These are phyloP conservation scores for Neurospora sp. DNA, from an alignment of 495 filamentous ascomycete species.

Conservation along the genomic window DNA sequence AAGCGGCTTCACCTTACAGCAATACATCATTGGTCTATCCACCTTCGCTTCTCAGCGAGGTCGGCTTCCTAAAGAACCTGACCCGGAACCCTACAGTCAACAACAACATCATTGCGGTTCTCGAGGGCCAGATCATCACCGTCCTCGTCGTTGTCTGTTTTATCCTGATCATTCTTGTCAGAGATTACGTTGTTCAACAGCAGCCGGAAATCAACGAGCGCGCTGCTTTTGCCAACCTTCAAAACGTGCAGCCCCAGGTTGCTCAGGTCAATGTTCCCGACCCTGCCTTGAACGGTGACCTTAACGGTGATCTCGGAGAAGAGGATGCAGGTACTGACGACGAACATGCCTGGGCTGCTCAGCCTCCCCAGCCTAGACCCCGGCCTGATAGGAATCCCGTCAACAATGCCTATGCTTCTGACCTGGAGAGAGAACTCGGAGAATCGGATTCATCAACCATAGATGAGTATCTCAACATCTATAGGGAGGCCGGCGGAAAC, in stretches of 20 bases:
- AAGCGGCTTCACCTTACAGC: neutral
- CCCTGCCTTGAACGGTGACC: neutral
- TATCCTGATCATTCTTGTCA: slow-evolving; percentile 88
- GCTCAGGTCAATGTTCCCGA: slow-evolving; percentile 9
- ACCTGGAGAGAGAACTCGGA: neutral
- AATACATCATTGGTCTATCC: neutral
- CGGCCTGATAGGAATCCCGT: neutral
- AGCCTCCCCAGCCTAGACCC: neutral
- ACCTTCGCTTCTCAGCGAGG: slow-evolving; percentile 57
- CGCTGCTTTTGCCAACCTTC: slow-evolving; percentile 42
- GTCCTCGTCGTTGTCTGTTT: slow-evolving; percentile 82
- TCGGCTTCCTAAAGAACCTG: slow-evolving; percentile 59
- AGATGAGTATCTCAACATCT: slow-evolving; percentile 42
- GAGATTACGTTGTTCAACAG: slow-evolving; percentile 97
- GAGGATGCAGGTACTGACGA: slow-evolving; percentile 13
- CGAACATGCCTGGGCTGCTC: slow-evolving; percentile 1
- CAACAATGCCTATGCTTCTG: neutral
- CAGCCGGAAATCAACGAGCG: slow-evolving; percentile 68
- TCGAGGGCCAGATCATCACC: slow-evolving; percentile 92
- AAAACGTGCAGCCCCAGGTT: slow-evolving; percentile 38
- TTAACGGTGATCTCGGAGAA: neutral
- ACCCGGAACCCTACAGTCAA: slow-evolving; percentile 69
- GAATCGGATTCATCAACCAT: slow-evolving; percentile 15
- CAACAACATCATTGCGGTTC: slow-evolving; percentile 64
- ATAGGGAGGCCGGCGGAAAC: slow-evolving; percentile 45